Evolutionary conservation across 495 filamentous ascomycete genomes (phyloP), one percentile per base, ranked within the genome.

Genomic region (Haplographium delicatum): DNA sequence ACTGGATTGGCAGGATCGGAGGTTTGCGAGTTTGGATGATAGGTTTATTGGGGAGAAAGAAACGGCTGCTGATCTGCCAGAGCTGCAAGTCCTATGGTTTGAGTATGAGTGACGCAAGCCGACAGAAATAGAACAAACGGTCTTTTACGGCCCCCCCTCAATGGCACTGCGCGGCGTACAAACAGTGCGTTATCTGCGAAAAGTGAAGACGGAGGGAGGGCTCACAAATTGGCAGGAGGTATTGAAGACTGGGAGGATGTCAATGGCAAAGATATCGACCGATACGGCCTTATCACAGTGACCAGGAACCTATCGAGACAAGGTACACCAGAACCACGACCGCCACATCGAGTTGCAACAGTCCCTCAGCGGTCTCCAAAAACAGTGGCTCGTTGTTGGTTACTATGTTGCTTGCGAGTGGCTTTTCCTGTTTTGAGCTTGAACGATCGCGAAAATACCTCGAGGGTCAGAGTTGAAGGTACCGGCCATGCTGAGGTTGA

Each of bases 231-330:
- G 11, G 88, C 89, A 10, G 91, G 90, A 13, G 91, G 91, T 0
- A 81, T 94, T 33, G 93, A 99, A 62, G 91, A 96, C 60, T 99
- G 93, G 94, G 85, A 91, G 58, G 84, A 96, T 65, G 69, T 99
- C 9, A 74, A 84, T 15, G 85, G 79, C 15, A 76, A 72, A 33
- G 87, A 95, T 63, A 86, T 97, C 34, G 93, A 99, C 68, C 74
- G 80, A 61, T 99, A 97, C 65, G 93, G 93, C 15, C 97, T 99
- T 70, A 97, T 99, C 65, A 76, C 58, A 72, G 28, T 47, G 62
- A 57, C 27, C 35, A 53, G 22, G 37, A 50, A 37, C n/a, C 7
- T 35, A 26, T 53, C 54, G 23, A 53, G 53, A 42, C 47, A 53
- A 18, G 52, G 50, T 41, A 61, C 60, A 2, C 62, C 68, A 35